Evolutionary conservation across 2,329 filamentous ascomycete species (phyloP), one percentile per base, ranked within the genome.

Genomic region (Metarhizium rileyi): DNA sequence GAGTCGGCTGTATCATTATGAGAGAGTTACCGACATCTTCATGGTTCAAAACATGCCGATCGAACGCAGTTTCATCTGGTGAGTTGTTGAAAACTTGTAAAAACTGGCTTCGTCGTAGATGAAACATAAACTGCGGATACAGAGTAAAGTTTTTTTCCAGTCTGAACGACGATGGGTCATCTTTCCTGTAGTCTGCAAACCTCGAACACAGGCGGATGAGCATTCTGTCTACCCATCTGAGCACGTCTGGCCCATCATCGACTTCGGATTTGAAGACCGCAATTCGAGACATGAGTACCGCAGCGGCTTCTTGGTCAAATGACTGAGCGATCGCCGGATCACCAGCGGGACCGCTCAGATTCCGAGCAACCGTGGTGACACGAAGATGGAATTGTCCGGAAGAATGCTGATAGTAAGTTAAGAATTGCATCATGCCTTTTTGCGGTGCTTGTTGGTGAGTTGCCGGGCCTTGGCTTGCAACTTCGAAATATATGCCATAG

Each of bases 61-160:
- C 95, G 70, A 98, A 98, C n/a, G 93, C 93, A 23, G 93, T 98
- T 70, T 98, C 93, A 61, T 98, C 93, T 7, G 93, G 93, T 0
- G 91, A 97, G 69, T 97, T 98, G 75, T 98, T 98, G 80, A 98
- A 98, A 50, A 98, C 90, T 64, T 98, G 93, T 56, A 98, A 70
- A 75, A 98, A 98, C 68, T 97, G 93, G 69, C 90, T 95, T 68
- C 93, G 83, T 59, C 93, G 86, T 53, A 98, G 78, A 68, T 98
- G 93, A 77, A 98, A 98, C 93, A 98, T 98, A 72, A 98, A 98
- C 66, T 98, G 93, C 25, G 93, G 93, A 64, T 98, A 98, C 16
- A 98, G 78, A 0, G 91, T 97, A 64, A 98, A 98, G 74, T 98
- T 98, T 81, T 96, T 96, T 70, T 98, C 93, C 55, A 95, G 71